A percentile compares a stretch with the other conserved stretches of the same genome.
Conservation (phyloP, 352 stramenopile species). For the Phytophthora rubi region DNA sequence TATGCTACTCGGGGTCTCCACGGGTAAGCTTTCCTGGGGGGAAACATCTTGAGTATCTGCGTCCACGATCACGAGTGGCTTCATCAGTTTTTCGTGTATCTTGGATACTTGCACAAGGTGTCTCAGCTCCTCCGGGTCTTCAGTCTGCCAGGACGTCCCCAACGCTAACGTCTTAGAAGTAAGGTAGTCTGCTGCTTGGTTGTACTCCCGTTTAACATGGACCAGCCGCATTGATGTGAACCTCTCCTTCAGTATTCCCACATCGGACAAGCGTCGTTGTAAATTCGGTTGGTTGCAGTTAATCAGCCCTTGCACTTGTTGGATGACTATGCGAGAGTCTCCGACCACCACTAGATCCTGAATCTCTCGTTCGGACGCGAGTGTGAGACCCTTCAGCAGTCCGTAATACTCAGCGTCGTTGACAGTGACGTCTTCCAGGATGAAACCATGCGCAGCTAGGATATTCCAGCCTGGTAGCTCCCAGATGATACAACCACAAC, state of each 20-base stretch:
- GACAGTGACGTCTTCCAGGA: slow-evolving; percentile 3
- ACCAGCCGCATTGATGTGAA: slow-evolving; percentile 4
- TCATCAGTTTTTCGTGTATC: slow-evolving; percentile 10
- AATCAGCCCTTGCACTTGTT: no score
- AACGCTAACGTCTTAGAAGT: neutral
- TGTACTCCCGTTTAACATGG: slow-evolving; percentile 11
- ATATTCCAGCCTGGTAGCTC: neutral
- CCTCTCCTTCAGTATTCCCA: neutral
- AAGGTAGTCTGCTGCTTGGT: slow-evolving; percentile 8
- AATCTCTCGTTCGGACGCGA: neutral
- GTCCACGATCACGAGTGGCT: neutral
- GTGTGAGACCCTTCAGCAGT: neutral
- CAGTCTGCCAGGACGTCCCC: neutral
- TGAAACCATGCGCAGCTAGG: neutral
- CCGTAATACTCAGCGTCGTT: slow-evolving; percentile 11
- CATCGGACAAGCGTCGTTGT: no score
- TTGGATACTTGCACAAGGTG: slow-evolving; percentile 4
- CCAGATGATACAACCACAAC: no score
- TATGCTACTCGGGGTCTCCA: neutral
- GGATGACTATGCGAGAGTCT: neutral
- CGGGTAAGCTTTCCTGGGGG: neutral
- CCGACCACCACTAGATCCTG: neutral
- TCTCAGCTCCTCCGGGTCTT: neutral
- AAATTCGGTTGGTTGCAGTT: no score
- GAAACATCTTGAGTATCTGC: neutral